Evolutionary conservation across 306 rosid species (phyloP), one percentile per base, ranked within the genome.

Genomic region (Potentilla sterilis): DNA sequence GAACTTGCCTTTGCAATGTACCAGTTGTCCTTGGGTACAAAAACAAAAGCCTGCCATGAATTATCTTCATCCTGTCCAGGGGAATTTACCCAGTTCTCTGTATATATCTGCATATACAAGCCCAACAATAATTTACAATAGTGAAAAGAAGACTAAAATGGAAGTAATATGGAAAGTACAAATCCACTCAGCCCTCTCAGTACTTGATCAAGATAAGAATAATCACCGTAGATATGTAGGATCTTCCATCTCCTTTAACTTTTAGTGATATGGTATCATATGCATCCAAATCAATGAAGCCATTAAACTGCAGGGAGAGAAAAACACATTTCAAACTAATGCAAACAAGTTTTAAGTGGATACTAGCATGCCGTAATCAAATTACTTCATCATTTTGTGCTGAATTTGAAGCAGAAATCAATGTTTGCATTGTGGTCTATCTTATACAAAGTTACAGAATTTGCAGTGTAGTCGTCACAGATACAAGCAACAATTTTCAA

Each of bases 11-110:
- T 91, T 64, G 90, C 83, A 81, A 93, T 88, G 79, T 89, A 93
- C 98, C 98, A 90, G 85, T 87, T 84, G 83, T 76, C 93, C 79
- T 86, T 83, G 49, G 97, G 98, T 24, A 88, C 95, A 80, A 79
- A 75, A 61, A 93, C 78, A 77, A 90, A 93, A 10, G 97, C 86
- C 79, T 90, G 98, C 98, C 98, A 93, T 3, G 93, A 87, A 76
- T 93, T 90, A 83, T 93, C 98, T 80, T 90, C 98, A 76, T 73
- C 78, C 81, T 90, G 95, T 47, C 90, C 98, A 41, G 97, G 98
- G 69, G 96, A 90, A 73, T 93, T 93, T 48, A 93, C 97, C 98
- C 96, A 93, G 67, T 93, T 93, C 69, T 93, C 98, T 10, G 98
- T 91, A 75, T 93, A 93, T 61, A 93, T 89, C 97, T 93, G 87